Base-by-base conservation (phyloP, 306 rosid genomes). In the Erythrophleum fordii region DNA sequence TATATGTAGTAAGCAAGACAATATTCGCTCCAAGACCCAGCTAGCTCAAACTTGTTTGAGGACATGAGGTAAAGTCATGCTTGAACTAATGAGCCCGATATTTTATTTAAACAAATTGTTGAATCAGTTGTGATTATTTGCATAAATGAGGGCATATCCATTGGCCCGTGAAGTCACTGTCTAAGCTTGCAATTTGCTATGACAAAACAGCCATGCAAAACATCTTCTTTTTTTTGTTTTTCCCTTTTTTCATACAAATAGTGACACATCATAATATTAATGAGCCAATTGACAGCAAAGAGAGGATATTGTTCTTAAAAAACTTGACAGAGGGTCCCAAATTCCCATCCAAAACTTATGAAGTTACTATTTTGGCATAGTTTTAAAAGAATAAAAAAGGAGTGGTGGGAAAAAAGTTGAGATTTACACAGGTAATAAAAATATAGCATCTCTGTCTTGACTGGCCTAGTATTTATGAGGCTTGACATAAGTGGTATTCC, bases 81-180 rank as follows among this genome's bases (percentile, higher is more conserved):
- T 31, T 31, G 61, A 3, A 44, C 7, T 8, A 11, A 26, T 1
- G 31, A 62, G 35, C 6, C 18, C 9, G 34, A 56, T 56, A 56
- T 76, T 31, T 44, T 55, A 37, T 4, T 45, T 37, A 25, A 48
- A 48, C 64, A n/a, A 14, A 68, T 28, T 5, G 67, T 58, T 37
- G 67, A 13, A 11, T 60, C 37, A 49, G 76, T 66, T 55, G 77
- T 41, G 34, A 72, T 77, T 60, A 60, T 28, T 60, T 68, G 48
- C 28, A 68, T 78, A 73, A 67, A 61, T 67, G 72, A 53, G 73
- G 58, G 48, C 70, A 16, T 14, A n/a, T 61, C 16, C 18, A 55
- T 26, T 53, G 73, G 75, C 65, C 70, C 51, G 72, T 51, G 16
- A 26, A n/a, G 87, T 86, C 84, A 20, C 78, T 48, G 17, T 77